Percentiles rank a stretch among this genome's conserved stretches.
phyloP scores from a whole-genome alignment of 345 rosid genomes.

The Eucalyptus marginata region DNA sequence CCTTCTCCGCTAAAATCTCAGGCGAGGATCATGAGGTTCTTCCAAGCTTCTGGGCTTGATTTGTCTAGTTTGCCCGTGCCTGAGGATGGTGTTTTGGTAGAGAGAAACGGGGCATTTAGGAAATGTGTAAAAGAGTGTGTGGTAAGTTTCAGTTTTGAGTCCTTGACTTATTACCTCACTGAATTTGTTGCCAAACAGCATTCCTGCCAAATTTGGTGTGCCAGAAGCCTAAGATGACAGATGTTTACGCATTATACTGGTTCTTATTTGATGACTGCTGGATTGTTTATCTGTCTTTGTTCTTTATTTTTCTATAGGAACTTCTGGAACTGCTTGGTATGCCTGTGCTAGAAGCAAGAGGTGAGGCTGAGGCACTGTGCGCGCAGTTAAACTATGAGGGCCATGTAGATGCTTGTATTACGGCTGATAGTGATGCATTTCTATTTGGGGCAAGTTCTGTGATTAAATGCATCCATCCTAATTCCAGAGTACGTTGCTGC shows the following conservation, averaged over 20 bases:
- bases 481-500: conserved; percentile 41
- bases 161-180: background rate
- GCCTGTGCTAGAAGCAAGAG: conserved; percentile 65
- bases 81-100: conserved; percentile 44
- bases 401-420: conserved; percentile 81
- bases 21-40: conserved; percentile 54
- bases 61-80: conserved; percentile 13
- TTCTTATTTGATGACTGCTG: background rate
- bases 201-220: background rate
- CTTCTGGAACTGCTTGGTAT: conserved; percentile 76
- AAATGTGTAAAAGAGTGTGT: conserved; percentile 69
- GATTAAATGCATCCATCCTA: conserved; percentile 63
- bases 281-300: background rate
- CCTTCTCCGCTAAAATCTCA: conserved; percentile 77
- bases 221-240: background rate
- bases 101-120: conserved; percentile 50
- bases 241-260: background rate
- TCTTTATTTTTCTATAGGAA: conserved; percentile 23
- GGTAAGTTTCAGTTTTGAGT: conserved; percentile 25
- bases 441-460: conserved; percentile 85
- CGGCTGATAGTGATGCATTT: conserved; percentile 91
- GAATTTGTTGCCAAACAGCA: background rate
- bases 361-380: conserved; percentile 95
- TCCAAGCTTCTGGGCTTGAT: conserved; percentile 47
- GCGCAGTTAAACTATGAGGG: conserved; percentile 75